Evolutionary conservation across 2,329 filamentous ascomycete genomes (phyloP).

Genomic region (Fusarium lyarnte): DNA sequence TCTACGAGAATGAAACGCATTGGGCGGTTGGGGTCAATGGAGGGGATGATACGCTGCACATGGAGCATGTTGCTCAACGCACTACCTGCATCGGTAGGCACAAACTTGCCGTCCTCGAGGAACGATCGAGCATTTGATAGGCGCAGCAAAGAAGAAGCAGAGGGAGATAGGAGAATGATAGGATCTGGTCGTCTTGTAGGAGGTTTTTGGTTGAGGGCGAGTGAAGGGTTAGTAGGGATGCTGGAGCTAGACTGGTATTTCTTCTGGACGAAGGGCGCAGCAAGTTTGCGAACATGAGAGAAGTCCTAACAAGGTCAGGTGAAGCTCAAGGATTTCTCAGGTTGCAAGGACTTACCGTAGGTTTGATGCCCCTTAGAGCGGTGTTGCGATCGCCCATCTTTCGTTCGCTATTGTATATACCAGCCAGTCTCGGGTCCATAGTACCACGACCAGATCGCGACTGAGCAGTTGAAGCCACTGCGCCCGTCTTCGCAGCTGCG

Average conservation of each 20-base stretch:
- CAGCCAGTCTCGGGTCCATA: constrained; percentile 81
- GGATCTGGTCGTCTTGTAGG: constrained; percentile 71
- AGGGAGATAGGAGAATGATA: constrained; percentile 96
- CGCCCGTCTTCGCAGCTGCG: constrained; percentile 50
- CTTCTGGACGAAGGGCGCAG: constrained; percentile 77
- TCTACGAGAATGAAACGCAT: constrained; percentile 97
- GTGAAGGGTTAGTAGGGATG: constrained; percentile 55
- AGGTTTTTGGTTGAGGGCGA: constrained; percentile 64
- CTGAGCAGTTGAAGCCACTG: constrained; percentile 55
- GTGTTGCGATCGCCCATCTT: constrained; percentile 94
- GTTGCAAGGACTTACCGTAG: constrained; percentile 69
- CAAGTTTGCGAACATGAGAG: constrained; percentile 88
- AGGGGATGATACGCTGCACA: constrained; percentile 79
- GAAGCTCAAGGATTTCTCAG: background rate
- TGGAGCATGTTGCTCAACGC: constrained; percentile 83
- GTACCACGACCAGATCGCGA: constrained; percentile 70
- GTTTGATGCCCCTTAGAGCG: constrained; percentile 85
- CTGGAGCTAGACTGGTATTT: constrained; percentile 57
- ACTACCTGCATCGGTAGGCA: constrained; percentile 76
- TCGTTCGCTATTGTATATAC: constrained; percentile 92
- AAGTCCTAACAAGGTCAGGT: constrained; percentile 74
- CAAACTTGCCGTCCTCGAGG: constrained; percentile 84
- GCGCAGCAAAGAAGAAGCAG: constrained; percentile 91
- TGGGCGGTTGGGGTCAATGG: constrained; percentile 74
- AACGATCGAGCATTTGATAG: constrained; percentile 97